phyloP scores from a whole-genome alignment of 768 basidiomycete species.

The Auriscalpium vulgare region DNA sequence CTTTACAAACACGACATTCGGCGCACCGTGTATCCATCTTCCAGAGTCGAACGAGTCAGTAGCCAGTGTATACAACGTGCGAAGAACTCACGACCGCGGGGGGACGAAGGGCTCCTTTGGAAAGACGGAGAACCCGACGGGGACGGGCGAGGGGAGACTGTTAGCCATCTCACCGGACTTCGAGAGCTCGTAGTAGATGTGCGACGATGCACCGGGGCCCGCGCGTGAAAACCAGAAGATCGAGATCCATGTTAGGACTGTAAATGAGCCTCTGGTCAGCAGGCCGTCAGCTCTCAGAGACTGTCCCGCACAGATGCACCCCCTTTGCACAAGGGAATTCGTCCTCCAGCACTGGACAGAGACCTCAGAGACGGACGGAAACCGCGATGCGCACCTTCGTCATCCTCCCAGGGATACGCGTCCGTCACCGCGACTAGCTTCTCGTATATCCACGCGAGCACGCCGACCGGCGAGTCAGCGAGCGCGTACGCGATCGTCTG shows the following conservation, averaged over 20 bases:
- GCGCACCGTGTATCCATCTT: constrained; percentile 35
- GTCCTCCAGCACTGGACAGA: too few relatives aligned
- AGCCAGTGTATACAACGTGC: not conserved
- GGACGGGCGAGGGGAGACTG: constrained; percentile 21
- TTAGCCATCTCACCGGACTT: not conserved
- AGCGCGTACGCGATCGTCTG: constrained; percentile 38
- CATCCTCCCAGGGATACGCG: constrained; percentile 44
- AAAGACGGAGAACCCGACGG: constrained; percentile 43
- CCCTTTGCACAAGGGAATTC: too few relatives aligned
- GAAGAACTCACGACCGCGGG: constrained; percentile 30
- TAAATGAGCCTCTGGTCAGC: not conserved
- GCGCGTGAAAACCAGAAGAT: constrained; percentile 52
- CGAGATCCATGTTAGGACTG: constrained; percentile 55
- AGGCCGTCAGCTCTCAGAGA: not conserved
- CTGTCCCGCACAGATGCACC: too few relatives aligned
- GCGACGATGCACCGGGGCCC: constrained; percentile 47
- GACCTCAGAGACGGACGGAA: not conserved
- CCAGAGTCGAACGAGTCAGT: not conserved
- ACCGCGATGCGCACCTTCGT: constrained; percentile 32
- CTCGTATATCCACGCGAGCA: constrained; percentile 27
- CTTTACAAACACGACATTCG: constrained; percentile 39
- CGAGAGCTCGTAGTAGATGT: constrained; percentile 48
- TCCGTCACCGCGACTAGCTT: constrained; percentile 28
- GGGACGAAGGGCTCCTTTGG: constrained; percentile 37
- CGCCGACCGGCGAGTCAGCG: constrained; percentile 45